These are phyloP conservation scores for Sarocladium kiliense DNA, from an alignment of 2,329 filamentous ascomycete species.

Conservation along the genomic window DNA sequence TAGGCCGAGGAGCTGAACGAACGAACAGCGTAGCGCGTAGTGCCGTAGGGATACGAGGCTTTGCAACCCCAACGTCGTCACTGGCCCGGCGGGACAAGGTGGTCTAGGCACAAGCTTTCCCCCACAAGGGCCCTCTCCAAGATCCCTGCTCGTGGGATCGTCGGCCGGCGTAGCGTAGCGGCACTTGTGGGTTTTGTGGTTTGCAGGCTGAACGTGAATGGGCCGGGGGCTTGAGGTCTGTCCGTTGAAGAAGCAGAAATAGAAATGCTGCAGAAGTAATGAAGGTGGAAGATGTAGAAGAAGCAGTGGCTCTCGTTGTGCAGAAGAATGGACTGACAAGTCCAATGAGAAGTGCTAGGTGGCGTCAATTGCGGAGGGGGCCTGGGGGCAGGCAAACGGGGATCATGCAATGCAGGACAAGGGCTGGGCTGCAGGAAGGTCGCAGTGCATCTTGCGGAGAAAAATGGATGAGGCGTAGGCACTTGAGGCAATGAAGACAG, in stretches of 20 bases:
- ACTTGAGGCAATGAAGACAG: no score
- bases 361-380: no score
- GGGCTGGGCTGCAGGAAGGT: not conserved
- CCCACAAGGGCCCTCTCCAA: not conserved
- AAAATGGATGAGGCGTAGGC: not conserved
- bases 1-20: not conserved
- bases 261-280: no score
- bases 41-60: slow-evolving; percentile 1
- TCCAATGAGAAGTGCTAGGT: not conserved
- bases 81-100: not conserved
- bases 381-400: not conserved
- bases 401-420: slow-evolving; percentile 3
- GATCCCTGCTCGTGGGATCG: not conserved
- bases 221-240: no score
- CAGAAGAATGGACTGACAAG: no score
- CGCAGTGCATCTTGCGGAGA: not conserved
- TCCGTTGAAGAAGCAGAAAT: no score
- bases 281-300: no score
- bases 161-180: not conserved
- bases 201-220: no score
- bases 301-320: no score
- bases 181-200: slow-evolving; percentile 2
- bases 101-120: not conserved
- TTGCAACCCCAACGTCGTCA: slow-evolving; percentile 9
- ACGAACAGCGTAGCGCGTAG: not conserved